These are phyloP conservation scores for Cryptosporidium andersoni DNA, from an alignment of 169 alveolate species.

Conservation along the genomic window DNA sequence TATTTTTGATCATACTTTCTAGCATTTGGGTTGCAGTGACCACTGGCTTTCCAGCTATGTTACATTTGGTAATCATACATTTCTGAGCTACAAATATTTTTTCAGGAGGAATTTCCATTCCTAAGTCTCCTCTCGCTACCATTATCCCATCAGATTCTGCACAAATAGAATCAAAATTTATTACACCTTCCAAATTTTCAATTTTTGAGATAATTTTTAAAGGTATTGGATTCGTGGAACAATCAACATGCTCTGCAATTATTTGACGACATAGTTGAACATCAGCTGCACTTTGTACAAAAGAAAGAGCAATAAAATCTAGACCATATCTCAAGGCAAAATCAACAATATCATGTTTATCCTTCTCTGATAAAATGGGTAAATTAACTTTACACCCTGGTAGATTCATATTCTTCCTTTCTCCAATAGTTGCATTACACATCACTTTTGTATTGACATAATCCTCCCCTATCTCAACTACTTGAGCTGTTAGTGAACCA, in stretches of 20 bases:
- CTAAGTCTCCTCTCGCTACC: constrained; percentile 99
- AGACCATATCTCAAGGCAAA: constrained; percentile 95
- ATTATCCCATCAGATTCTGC: constrained; percentile 96
- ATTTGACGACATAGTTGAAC: constrained; percentile 77
- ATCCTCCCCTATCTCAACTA: constrained; percentile 85
- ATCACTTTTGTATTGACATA: constrained; percentile 86
- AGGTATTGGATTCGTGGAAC: constrained; percentile 85
- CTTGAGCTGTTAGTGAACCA: constrained; percentile 93
- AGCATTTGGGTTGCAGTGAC: constrained; percentile 99
- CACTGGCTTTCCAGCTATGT: constrained; percentile 95
- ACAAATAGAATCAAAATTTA: constrained; percentile 93
- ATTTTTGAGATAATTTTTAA: constrained; percentile 96
- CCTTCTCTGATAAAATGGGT: constrained; percentile 97
- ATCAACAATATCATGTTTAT: constrained; percentile 93
- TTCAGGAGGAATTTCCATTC: constrained; percentile 98
- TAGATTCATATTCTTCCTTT: constrained; percentile 96
- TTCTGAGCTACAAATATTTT: constrained; percentile 97
- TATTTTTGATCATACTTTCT: constrained; percentile 95
- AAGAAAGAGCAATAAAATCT: constrained; percentile 94
- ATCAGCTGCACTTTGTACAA: constrained; percentile 84
- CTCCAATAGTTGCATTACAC: constrained; percentile 93
- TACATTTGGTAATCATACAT: constrained; percentile 94
- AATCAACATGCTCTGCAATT: constrained; percentile 75
- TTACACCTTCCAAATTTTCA: constrained; percentile 96
- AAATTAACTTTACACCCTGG: constrained; percentile 97